phyloP scores from a whole-genome alignment of 306 rosid species.

The Dicorynia guianensis region DNA sequence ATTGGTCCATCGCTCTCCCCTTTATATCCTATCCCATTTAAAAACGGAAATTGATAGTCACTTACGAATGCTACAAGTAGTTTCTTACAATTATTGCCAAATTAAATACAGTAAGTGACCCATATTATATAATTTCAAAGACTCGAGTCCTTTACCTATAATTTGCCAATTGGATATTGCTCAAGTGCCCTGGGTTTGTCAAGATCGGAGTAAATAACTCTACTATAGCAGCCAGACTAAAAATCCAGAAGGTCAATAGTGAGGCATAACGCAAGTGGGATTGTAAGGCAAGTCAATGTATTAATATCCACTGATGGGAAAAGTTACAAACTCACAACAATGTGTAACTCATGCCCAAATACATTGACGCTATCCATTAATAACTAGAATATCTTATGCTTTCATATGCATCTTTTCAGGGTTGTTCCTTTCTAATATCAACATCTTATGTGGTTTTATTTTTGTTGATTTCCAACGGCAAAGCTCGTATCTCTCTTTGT shows the following conservation, averaged over 20 bases:
- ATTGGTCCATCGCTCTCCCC: too few species aligned
- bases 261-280: constrained; percentile 42
- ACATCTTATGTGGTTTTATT: too few species aligned
- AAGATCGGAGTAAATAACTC: constrained; percentile 35
- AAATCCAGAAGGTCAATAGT: constrained; percentile 18
- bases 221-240: constrained; percentile 25
- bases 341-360: constrained; percentile 32
- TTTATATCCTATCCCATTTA: constrained; percentile 20
- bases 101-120: constrained; percentile 25
- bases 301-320: constrained; percentile 32
- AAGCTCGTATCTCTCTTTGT: not conserved
- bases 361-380: too few species aligned
- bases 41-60: constrained; percentile 30
- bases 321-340: constrained; percentile 34
- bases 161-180: constrained; percentile 1
- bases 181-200: constrained; percentile 33
- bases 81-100: constrained; percentile 32
- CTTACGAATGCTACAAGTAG: constrained; percentile 36
- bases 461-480: too few species aligned
- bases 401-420: too few species aligned
- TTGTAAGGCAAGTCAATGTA: constrained; percentile 35
- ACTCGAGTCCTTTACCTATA: constrained; percentile 22
- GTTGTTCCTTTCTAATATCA: too few species aligned
- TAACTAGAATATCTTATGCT: too few species aligned
- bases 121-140: constrained; percentile 21